Percentiles rank a stretch among this genome's conserved stretches.
phyloP scores from a whole-genome alignment of 352 stramenopile species.

The Stephanocyclus meneghinianus region DNA sequence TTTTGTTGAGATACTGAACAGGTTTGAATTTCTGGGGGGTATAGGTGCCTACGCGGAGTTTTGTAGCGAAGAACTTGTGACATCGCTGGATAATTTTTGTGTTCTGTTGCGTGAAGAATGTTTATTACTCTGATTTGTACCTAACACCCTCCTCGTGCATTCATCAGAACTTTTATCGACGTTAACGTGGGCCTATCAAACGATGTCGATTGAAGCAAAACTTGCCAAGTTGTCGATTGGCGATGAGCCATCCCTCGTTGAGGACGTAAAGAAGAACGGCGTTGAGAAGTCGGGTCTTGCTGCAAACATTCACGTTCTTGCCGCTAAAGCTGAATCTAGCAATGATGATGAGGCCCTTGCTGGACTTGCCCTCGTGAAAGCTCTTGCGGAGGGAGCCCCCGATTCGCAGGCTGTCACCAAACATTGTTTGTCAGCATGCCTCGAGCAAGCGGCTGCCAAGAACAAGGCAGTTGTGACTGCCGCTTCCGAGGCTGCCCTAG shows the following conservation, averaged over 20 bases:
- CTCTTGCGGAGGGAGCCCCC: slow-evolving; percentile 63
- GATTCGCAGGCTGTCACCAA: slow-evolving; percentile 73
- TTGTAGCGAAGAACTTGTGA: too few relatives aligned
- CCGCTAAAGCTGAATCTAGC: slow-evolving; percentile 66
- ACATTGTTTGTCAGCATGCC: slow-evolving; percentile 69
- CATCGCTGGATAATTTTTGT: too few relatives aligned
- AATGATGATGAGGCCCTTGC: slow-evolving; percentile 73
- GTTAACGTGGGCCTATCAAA: slow-evolving; percentile 5
- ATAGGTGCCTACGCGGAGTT: too few relatives aligned
- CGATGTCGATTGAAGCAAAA: slow-evolving; percentile 77
- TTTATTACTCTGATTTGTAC: not conserved
- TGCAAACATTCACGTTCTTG: slow-evolving; percentile 58
- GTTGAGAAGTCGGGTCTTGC: slow-evolving; percentile 75
- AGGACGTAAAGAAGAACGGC: slow-evolving; percentile 72
- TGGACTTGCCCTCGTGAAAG: slow-evolving; percentile 66
- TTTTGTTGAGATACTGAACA: too few relatives aligned
- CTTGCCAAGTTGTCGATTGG: slow-evolving; percentile 74
- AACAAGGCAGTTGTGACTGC: slow-evolving; percentile 74
- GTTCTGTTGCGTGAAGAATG: not conserved
- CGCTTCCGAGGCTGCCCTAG: slow-evolving; percentile 67
- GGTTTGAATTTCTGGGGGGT: too few relatives aligned
- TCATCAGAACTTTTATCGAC: slow-evolving; percentile 1
- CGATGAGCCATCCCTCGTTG: slow-evolving; percentile 70
- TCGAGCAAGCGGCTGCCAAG: slow-evolving; percentile 79
- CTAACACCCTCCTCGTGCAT: not conserved